Percentiles rank a stretch among this genome's conserved stretches.
These are phyloP conservation scores for Fermentozyma sake DNA, from an alignment of 1,139 yeast genomes.

Conservation along the genomic window DNA sequence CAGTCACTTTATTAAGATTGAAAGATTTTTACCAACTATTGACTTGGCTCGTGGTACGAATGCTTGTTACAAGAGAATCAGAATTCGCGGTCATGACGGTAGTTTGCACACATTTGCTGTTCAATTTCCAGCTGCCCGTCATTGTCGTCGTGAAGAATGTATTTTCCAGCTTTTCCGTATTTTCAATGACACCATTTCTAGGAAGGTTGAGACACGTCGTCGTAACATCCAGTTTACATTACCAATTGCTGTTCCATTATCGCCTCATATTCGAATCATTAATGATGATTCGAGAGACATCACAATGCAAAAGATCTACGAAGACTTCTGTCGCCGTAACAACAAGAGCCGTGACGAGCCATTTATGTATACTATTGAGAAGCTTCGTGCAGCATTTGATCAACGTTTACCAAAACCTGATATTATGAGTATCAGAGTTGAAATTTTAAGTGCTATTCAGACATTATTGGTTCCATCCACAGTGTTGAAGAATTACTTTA, in stretches of 20 bases:
- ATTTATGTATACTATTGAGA: constrained; percentile 78
- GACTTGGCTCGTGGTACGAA: constrained; percentile 88
- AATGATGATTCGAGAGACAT: constrained; percentile 77
- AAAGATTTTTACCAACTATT: constrained; percentile 83
- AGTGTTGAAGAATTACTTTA: constrained; percentile 65
- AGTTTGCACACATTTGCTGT: constrained; percentile 89
- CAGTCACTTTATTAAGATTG: constrained; percentile 85
- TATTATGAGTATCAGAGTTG: constrained; percentile 81
- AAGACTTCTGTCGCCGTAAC: constrained; percentile 72
- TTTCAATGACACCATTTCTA: constrained; percentile 73
- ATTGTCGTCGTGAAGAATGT: constrained; percentile 93
- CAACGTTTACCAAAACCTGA: constrained; percentile 93
- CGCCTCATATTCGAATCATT: constrained; percentile 90
- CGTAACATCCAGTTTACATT: constrained; percentile 82
- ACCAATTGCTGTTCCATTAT: constrained; percentile 89
- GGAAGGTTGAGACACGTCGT: constrained; percentile 83
- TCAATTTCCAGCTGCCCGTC: constrained; percentile 97
- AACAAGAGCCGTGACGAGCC: constrained; percentile 87
- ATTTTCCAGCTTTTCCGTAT: constrained; percentile 88
- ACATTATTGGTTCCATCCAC: constrained; percentile 82
- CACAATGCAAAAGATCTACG: constrained; percentile 84
- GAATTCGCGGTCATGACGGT: constrained; percentile 93
- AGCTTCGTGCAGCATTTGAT: constrained; percentile 88
- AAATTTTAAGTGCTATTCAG: constrained; percentile 86
- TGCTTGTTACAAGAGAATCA: constrained; percentile 86